Conservation (phyloP, 108 stramenopile species). For the Skeletonema potamos region DNA sequence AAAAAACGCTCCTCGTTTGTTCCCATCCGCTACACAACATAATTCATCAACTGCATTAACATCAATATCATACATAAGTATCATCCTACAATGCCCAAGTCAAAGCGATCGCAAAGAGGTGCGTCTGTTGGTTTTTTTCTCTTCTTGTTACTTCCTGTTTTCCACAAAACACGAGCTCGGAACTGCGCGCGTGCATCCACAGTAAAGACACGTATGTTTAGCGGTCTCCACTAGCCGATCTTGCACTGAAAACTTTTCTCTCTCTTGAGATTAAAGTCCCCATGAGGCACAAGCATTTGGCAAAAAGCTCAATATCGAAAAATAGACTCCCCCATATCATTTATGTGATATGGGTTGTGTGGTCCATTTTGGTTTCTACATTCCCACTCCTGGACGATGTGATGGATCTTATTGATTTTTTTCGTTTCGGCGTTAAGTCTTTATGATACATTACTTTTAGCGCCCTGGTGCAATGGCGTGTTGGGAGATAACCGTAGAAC, state of each 20-base stretch:
- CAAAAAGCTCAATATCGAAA: conserved; percentile 36
- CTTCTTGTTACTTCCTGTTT: background rate
- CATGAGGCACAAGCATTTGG: conserved; percentile 37
- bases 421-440: background rate
- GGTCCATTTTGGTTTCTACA: conserved; percentile 34
- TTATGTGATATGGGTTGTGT: background rate
- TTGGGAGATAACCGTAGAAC: conserved; percentile 44
- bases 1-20: no score
- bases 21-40: no score
- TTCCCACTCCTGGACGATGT: conserved; percentile 38
- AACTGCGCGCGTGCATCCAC: conserved; percentile 5
- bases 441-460: conserved; percentile 14
- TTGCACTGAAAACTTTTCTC: conserved; percentile 19
- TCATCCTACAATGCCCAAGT: conserved; percentile 25
- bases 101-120: conserved; percentile 33
- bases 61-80: background rate
- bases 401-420: background rate
- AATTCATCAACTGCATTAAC: background rate
- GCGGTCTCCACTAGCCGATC: conserved; percentile 26
- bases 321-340: conserved; percentile 1
- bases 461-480: conserved; percentile 35
- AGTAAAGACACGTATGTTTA: conserved; percentile 16
- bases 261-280: conserved; percentile 12
- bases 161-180: background rate
- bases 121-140: background rate